Evolutionary conservation across 768 basidiomycete genomes (phyloP), one percentile per base, ranked within the genome.

Genomic region (Boletellus ananas): DNA sequence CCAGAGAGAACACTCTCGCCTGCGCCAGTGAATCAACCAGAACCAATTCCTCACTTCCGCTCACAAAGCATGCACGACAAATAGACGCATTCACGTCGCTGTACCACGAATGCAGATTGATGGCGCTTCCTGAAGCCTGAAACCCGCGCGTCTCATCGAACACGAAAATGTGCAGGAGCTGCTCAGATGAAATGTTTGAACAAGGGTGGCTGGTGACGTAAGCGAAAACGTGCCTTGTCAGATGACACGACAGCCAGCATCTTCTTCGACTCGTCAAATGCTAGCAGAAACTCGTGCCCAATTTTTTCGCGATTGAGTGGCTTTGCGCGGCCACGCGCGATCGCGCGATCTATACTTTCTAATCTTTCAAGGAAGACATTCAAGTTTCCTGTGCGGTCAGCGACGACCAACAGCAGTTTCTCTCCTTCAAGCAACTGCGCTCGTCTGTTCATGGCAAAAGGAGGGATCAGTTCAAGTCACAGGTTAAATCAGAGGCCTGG

Each of bases 181-280:
- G 54, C 71, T 76, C 36, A 12, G 31, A 31, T 18, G 0, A 5
- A 21, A 8, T 10, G 3, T 3, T 0, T 38, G 10, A 43, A 17
- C 3, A 10, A 42, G 4, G 1, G 21, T 4, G 1, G 12, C 1
- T 12, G 2, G 7, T 31, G 0, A 42, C 20, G 6, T n/a, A 33
- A 21, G 25, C 3, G 11, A 36, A 43, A 0, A 39, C 48, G 3
- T 18, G 74, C 79, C 68, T 74, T 79, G 5, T 65, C 66, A 0
- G 70, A 58, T 6, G 73, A 66, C 47, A 79, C 75, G 0, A 82
- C 50, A 0, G 73, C 72, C 17, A 84, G 56, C 61, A 77, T 72
- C 2, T 75, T 72, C 52, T 73, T 78, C 10, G 67, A 60, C 55
- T 83, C 80, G 40, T 84, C 79, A 50, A 74, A 80, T 0, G 81